phyloP scores from a whole-genome alignment of 768 basidiomycete genomes.

The Suillus placidus region DNA sequence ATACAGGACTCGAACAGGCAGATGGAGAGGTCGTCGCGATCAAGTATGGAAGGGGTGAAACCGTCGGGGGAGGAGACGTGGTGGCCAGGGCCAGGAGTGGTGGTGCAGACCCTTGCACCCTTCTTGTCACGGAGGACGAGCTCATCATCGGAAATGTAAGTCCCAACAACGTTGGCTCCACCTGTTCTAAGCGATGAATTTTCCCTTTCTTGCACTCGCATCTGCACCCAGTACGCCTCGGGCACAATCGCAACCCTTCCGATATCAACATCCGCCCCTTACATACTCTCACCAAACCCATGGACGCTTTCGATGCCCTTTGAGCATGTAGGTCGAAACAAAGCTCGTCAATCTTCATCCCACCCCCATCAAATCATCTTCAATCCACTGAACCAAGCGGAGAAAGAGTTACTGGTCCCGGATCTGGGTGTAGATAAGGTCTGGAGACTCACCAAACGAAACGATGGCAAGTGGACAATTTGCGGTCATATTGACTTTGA shows the following conservation, averaged over 20 bases:
- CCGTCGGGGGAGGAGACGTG: constrained; percentile 38
- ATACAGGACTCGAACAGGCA: constrained; percentile 65
- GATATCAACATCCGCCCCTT: constrained; percentile 50
- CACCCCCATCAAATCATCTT: constrained; percentile 76
- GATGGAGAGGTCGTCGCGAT: constrained; percentile 69
- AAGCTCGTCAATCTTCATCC: constrained; percentile 65
- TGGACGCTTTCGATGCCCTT: constrained; percentile 44
- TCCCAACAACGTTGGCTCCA: constrained; percentile 19
- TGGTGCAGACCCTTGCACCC: constrained; percentile 65
- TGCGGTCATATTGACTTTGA: constrained; percentile 50
- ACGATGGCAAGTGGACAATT: constrained; percentile 50
- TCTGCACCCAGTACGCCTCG: constrained; percentile 59
- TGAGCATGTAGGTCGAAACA: constrained; percentile 61
- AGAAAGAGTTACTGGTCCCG: constrained; percentile 65
- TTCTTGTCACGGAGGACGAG: constrained; percentile 58
- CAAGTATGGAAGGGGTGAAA: constrained; percentile 54
- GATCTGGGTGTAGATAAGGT: constrained; percentile 78
- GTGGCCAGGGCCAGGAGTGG: constrained; percentile 51
- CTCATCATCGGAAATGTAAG: constrained; percentile 75
- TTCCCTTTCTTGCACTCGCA: constrained; percentile 1
- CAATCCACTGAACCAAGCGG: constrained; percentile 43
- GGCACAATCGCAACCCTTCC: constrained; percentile 62
- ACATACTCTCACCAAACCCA: constrained; percentile 40
- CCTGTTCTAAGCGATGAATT: neutral
- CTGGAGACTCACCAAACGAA: constrained; percentile 51